Evolutionary conservation across 2,329 filamentous ascomycete species (phyloP).

Genomic region (Ilyonectria mors-panacis): DNA sequence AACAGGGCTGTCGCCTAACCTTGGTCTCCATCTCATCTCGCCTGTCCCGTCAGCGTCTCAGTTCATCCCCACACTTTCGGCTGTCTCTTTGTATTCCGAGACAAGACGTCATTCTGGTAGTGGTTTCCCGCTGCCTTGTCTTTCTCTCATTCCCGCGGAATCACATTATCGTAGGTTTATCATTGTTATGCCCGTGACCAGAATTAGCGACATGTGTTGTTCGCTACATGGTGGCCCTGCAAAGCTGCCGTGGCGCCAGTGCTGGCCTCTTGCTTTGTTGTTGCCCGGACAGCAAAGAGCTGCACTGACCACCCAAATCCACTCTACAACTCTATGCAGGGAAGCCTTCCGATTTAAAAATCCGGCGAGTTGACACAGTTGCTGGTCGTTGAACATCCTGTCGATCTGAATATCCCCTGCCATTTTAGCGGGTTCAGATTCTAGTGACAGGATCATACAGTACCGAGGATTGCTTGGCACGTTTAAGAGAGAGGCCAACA

Average conservation of each 20-base stretch:
- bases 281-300: slow-evolving; percentile 1
- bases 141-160: slow-evolving; percentile 4
- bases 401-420: neutral
- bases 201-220: slow-evolving; percentile 2
- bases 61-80: slow-evolving; percentile 21
- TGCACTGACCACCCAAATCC: neutral
- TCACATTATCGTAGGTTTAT: neutral
- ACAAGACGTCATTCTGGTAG: slow-evolving; percentile 5
- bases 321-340: neutral
- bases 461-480: slow-evolving; percentile 25
- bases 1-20: neutral
- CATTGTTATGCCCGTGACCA: neutral
- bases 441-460: neutral
- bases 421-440: neutral
- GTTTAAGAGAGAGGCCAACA: slow-evolving; percentile 9
- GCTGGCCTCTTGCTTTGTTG: neutral
- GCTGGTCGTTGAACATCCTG: neutral
- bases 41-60: slow-evolving; percentile 20
- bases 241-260: slow-evolving; percentile 6
- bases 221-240: slow-evolving; percentile 3
- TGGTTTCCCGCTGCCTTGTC: neutral
- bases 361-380: too few relatives aligned
- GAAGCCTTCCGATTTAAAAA: neutral
- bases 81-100: slow-evolving; percentile 5
- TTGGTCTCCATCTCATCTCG: slow-evolving; percentile 23